Conservation (phyloP, 352 stramenopile species). For the Pythium aristosporum region DNA sequence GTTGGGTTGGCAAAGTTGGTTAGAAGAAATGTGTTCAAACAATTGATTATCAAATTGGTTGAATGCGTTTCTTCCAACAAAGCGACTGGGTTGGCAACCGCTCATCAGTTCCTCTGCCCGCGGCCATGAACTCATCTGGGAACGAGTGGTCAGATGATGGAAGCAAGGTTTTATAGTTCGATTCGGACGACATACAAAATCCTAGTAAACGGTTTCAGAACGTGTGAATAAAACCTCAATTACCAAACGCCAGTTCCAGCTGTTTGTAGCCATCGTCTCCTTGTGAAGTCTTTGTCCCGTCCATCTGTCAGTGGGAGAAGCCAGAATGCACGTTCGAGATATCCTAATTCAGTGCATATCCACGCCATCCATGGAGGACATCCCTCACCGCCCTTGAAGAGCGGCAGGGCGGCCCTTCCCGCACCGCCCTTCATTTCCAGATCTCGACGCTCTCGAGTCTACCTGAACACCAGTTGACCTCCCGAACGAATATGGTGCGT, state of each 20-base stretch:
- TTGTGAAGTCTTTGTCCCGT: not conserved
- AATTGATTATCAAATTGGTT: not conserved
- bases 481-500: conserved; percentile 6
- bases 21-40: not conserved
- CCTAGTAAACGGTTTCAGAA: not conserved
- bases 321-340: not conserved
- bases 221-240: not conserved
- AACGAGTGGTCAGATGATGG: too few species aligned
- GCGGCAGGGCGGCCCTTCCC: too few species aligned
- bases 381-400: not conserved
- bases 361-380: too few species aligned
- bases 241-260: not conserved
- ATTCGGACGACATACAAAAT: not conserved
- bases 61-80: not conserved
- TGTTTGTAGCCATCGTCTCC: not conserved
- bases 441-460: conserved; percentile 12
- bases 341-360: not conserved
- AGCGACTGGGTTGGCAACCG: not conserved
- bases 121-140: not conserved
- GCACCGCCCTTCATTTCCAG: conserved; percentile 7
- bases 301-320: not conserved
- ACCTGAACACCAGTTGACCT: not conserved
- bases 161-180: not conserved
- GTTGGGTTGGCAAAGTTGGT: not conserved
- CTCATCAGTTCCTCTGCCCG: not conserved